Evolutionary conservation across 192 early-diverging fungal genomes (phyloP).

Genomic region (Blastocladiella britannica): DNA sequence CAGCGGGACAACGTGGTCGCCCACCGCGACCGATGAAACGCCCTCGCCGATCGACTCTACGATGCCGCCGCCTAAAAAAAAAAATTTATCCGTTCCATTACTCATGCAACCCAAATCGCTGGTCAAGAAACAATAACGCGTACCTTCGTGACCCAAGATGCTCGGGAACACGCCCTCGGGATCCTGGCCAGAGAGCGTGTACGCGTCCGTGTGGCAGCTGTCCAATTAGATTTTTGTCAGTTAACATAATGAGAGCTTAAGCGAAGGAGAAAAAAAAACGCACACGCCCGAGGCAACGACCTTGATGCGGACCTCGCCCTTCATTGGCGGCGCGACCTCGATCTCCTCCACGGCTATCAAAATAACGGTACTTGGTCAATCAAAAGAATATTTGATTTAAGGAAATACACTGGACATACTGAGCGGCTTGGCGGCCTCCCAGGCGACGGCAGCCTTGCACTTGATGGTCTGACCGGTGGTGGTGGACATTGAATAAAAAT

Average conservation of each 20-base stretch:
- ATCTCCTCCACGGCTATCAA: conserved; percentile 67
- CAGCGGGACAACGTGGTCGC: conserved; percentile 93
- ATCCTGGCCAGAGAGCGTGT: conserved; percentile 72
- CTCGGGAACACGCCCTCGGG: conserved; percentile 73
- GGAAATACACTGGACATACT: conserved; percentile 34
- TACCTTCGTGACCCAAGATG: conserved; percentile 93
- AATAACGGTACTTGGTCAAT: background rate
- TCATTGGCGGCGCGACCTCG: conserved; percentile 82
- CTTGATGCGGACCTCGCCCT: conserved; percentile 86
- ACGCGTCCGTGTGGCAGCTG: conserved; percentile 87
- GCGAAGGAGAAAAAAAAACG: conserved; percentile 6
- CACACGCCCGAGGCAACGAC: conserved; percentile 71
- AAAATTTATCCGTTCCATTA: too few relatives aligned
- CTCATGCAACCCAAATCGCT: too few relatives aligned
- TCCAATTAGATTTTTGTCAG: too few relatives aligned
- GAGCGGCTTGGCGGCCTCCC: conserved; percentile 79
- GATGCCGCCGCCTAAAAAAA: conserved; percentile 43
- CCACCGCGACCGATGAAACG: conserved; percentile 67
- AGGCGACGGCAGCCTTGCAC: conserved; percentile 86
- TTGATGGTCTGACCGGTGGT: too few relatives aligned
- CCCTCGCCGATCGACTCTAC: conserved; percentile 92
- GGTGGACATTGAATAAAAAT: too few relatives aligned
- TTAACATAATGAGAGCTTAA: too few relatives aligned
- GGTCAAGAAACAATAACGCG: conserved; percentile 3
- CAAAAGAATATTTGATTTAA: background rate